These are phyloP conservation scores for Monilinia fructicola DNA, from an alignment of 2,329 filamentous ascomycete genomes.

Conservation along the genomic window DNA sequence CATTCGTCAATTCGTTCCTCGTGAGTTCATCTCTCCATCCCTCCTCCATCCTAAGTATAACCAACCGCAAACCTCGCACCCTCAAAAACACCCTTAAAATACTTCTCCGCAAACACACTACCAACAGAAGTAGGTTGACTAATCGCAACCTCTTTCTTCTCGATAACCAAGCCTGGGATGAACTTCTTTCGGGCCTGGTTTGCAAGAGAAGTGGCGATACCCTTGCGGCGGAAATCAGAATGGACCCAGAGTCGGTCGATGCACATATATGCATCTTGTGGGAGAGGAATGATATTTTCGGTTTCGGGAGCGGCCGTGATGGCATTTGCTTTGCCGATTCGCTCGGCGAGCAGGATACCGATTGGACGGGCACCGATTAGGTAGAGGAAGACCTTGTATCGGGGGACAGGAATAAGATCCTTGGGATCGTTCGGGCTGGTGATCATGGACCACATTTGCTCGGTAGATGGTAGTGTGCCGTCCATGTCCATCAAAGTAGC, in stretches of 20 bases:
- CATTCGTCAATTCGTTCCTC: neutral
- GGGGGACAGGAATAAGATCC: slow-evolving; percentile 22
- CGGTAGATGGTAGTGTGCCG: neutral
- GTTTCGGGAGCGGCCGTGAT: neutral
- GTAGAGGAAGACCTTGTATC: slow-evolving; percentile 33
- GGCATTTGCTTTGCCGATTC: slow-evolving; percentile 23
- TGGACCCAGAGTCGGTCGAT: slow-evolving; percentile 67
- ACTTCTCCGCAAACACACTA: slow-evolving; percentile 52
- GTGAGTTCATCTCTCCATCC: neutral
- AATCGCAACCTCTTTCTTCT: slow-evolving; percentile 59
- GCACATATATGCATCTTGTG: slow-evolving; percentile 14
- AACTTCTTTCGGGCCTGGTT: slow-evolving; percentile 55
- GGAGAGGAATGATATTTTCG: neutral
- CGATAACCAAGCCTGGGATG: slow-evolving; percentile 54
- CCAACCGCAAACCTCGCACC: neutral
- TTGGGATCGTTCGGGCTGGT: slow-evolving; percentile 11
- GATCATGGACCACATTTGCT: slow-evolving; percentile 23
- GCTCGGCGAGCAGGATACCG: slow-evolving; percentile 27
- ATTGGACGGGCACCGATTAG: slow-evolving; percentile 25
- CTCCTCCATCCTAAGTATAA: neutral
- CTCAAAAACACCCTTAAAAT: slow-evolving; percentile 40
- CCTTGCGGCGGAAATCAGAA: slow-evolving; percentile 53
- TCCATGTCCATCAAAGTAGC: slow-evolving; percentile 20
- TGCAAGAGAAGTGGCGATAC: slow-evolving; percentile 57
- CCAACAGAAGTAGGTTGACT: slow-evolving; percentile 66